These are phyloP conservation scores for Apophysomyces ossiformis DNA, from an alignment of 371 early-diverging fungal species.

Conservation along the genomic window DNA sequence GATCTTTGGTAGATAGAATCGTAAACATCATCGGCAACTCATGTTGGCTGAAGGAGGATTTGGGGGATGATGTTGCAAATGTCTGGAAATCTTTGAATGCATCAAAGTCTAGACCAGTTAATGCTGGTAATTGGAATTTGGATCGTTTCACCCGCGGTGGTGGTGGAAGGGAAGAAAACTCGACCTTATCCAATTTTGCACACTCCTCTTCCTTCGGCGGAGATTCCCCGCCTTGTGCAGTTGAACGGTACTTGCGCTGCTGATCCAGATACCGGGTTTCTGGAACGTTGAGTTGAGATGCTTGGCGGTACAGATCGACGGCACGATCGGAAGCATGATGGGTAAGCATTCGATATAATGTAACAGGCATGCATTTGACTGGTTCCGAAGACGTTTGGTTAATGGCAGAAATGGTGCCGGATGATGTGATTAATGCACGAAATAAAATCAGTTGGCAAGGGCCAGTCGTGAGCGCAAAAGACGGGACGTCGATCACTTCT, in stretches of 20 bases:
- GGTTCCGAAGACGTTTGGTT: constrained; percentile 36
- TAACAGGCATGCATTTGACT: constrained; percentile 40
- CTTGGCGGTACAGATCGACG: constrained; percentile 19
- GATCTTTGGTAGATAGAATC: constrained; percentile 21
- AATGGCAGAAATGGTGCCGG: constrained; percentile 39
- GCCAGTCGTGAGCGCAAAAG: constrained; percentile 35
- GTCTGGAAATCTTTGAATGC: constrained; percentile 14
- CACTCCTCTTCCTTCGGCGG: background rate
- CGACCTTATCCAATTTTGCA: background rate
- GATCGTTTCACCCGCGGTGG: constrained; percentile 33
- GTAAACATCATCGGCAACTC: constrained; percentile 20
- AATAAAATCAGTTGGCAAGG: constrained; percentile 47
- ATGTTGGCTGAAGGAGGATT: background rate
- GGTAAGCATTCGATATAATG: constrained; percentile 35
- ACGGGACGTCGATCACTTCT: constrained; percentile 42
- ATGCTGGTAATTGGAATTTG: constrained; percentile 19
- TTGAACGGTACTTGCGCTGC: constrained; percentile 25
- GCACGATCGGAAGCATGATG: constrained; percentile 31
- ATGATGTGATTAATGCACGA: constrained; percentile 34
- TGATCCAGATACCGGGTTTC: constrained; percentile 22
- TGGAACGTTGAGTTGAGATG: constrained; percentile 16
- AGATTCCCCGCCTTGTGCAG: constrained; percentile 10
- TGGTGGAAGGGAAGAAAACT: constrained; percentile 21
- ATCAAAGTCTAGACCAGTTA: constrained; percentile 9
- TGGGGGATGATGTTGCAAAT: background rate